Conservation (phyloP, 2,329 filamentous ascomycete genomes). For the Phialophora chinensis region DNA sequence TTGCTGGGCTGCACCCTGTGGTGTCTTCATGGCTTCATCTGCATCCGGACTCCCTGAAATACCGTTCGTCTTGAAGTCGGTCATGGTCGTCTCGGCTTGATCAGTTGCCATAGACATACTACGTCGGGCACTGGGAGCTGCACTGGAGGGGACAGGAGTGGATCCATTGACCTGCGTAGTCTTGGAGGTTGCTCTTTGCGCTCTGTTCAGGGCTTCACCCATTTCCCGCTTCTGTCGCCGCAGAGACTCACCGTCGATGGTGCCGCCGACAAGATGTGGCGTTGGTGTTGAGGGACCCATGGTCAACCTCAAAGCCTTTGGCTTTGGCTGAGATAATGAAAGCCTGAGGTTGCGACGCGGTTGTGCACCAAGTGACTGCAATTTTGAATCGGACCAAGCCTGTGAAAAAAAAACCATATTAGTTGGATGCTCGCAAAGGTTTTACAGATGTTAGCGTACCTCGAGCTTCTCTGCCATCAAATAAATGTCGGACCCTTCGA, state of each 20-base stretch:
- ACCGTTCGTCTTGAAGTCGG: constrained; percentile 30
- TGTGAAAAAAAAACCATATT: constrained; percentile 22
- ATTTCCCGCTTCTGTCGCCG: constrained; percentile 59
- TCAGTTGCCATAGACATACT: constrained; percentile 36
- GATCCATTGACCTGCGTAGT: constrained; percentile 28
- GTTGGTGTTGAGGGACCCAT: constrained; percentile 71
- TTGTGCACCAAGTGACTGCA: constrained; percentile 70
- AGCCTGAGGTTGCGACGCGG: constrained; percentile 76
- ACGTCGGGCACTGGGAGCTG: constrained; percentile 33
- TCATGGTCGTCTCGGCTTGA: constrained; percentile 29
- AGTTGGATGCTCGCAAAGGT: not conserved
- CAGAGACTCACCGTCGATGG: constrained; percentile 62
- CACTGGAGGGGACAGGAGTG: constrained; percentile 34
- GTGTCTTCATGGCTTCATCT: constrained; percentile 17
- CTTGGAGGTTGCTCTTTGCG: constrained; percentile 31
- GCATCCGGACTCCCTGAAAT: constrained; percentile 20
- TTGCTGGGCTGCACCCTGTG: constrained; percentile 26
- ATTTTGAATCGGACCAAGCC: constrained; percentile 63
- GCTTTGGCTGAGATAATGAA: constrained; percentile 52
- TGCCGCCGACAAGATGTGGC: constrained; percentile 58
- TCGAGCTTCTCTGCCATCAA: constrained; percentile 78
- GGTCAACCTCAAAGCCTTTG: constrained; percentile 71
- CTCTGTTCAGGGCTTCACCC: constrained; percentile 46
- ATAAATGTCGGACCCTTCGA: constrained; percentile 86
- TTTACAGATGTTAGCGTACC: constrained; percentile 52